These are phyloP conservation scores for Lolium rigidum DNA, from an alignment of 176 grass and related monocot species.

Conservation along the genomic window DNA sequence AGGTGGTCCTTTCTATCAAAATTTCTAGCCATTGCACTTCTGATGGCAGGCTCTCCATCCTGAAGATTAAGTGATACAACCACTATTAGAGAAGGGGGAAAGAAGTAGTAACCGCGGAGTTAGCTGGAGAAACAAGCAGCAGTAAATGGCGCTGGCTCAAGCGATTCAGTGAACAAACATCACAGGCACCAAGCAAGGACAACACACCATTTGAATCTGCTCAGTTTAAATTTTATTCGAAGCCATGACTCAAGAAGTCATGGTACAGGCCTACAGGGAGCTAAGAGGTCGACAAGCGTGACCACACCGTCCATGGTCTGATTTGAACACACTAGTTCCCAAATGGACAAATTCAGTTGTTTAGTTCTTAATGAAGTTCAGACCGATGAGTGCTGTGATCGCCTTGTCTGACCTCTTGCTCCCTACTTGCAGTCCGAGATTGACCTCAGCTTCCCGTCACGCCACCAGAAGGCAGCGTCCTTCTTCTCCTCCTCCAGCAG, in stretches of 20 bases:
- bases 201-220: background rate
- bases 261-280: slow-evolving; percentile 6
- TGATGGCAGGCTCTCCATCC: too few relatives aligned
- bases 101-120: background rate
- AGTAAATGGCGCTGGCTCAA: background rate
- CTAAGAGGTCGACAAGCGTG: background rate
- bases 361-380: background rate
- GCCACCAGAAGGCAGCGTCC: slow-evolving; percentile 88
- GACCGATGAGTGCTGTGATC: background rate
- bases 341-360: slow-evolving; percentile 5
- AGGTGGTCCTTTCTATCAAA: too few relatives aligned
- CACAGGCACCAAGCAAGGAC: background rate
- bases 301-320: background rate
- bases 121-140: background rate
- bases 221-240: slow-evolving; percentile 2
- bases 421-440: slow-evolving; percentile 49
- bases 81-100: background rate
- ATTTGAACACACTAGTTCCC: background rate
- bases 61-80: too few relatives aligned
- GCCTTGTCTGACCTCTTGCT: background rate
- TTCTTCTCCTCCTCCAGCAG: slow-evolving; percentile 90
- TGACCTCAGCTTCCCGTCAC: slow-evolving; percentile 63
- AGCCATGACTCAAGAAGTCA: background rate
- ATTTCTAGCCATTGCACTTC: too few relatives aligned
- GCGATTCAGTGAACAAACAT: background rate